Conservation (phyloP, 345 rosid species). For the Lepidium africanum region DNA sequence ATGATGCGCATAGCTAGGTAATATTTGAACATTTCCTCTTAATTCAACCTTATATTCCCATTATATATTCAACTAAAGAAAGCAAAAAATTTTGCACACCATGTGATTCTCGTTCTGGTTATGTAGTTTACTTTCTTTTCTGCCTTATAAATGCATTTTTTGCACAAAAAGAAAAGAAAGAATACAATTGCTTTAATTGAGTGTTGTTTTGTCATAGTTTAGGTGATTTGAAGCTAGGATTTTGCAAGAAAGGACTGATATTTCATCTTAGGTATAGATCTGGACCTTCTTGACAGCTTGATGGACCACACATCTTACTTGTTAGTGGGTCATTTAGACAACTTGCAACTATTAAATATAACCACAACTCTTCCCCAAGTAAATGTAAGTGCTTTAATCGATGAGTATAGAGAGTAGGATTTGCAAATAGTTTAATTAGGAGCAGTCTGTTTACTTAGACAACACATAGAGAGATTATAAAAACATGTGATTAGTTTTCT, state of each 20-base stretch:
- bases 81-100: slow-evolving; percentile 42
- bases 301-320: not conserved
- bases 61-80: slow-evolving; percentile 53
- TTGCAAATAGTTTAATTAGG: not conserved
- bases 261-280: not conserved
- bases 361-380: not conserved
- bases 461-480: not conserved
- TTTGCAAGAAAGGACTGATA: not conserved
- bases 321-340: slow-evolving; percentile 3
- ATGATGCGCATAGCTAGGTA: not conserved
- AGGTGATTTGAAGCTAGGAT: not conserved
- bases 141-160: not conserved
- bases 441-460: not conserved
- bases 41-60: not conserved
- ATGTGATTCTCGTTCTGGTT: slow-evolving; percentile 26
- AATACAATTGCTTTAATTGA: not conserved
- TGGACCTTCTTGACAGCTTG: slow-evolving; percentile 14
- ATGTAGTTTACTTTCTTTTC: not conserved
- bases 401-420: not conserved
- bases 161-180: too few species aligned
- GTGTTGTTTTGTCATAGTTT: not conserved
- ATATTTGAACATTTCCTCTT: not conserved
- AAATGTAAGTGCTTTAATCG: not conserved
- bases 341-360: not conserved
- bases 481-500: not conserved